Evolutionary conservation across 2,329 filamentous ascomycete species (phyloP), one percentile per base, ranked within the genome.

Genomic region (Fusarium sp.): DNA sequence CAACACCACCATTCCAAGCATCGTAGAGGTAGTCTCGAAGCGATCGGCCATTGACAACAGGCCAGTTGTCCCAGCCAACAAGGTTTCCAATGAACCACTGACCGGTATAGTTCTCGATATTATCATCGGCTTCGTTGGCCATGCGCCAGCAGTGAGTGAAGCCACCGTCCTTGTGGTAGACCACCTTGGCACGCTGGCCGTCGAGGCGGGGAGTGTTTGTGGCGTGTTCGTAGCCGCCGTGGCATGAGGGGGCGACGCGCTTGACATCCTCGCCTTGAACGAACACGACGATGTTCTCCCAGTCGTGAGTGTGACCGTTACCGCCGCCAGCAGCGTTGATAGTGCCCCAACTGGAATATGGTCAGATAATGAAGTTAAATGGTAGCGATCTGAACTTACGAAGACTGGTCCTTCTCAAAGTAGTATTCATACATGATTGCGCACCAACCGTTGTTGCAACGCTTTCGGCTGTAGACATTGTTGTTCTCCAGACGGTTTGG

Each of bases 81-180:
- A 82, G 73, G 28, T 72, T 60, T 2, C 72, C 80, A 2, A 77
- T 65, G 58, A 81, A 81, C 82, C 82, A 83, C 24, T 76, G 65
- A 0, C 81, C 80, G 42, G 72, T 78, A 39, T 78, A 75, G 61
- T 83, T 83, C 76, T 83, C 81, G 28, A 79, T 66, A 3, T 26
- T 28, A 6, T 77, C 78, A 11, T 80, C 78, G 2, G 53, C 63
- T 1, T 61, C 63, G 20, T 66, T 71, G 11, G 71, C 78, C 59
- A 82, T 81, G 20, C 82, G 81, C 76, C 83, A 82, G 54, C 75
- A 78, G 68, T 83, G 82, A 22, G 81, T 83, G 16, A 61, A 68
- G 5, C 47, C 67, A 11, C 78, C 77, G 53, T 83, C 81, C 71
- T 83, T 83, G 70, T 83, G 81, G 70, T 83, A 83, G 12, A 83